Evolutionary conservation across 805 yeast genomes (phyloP).

Genomic region (Nakazawaea sp.): DNA sequence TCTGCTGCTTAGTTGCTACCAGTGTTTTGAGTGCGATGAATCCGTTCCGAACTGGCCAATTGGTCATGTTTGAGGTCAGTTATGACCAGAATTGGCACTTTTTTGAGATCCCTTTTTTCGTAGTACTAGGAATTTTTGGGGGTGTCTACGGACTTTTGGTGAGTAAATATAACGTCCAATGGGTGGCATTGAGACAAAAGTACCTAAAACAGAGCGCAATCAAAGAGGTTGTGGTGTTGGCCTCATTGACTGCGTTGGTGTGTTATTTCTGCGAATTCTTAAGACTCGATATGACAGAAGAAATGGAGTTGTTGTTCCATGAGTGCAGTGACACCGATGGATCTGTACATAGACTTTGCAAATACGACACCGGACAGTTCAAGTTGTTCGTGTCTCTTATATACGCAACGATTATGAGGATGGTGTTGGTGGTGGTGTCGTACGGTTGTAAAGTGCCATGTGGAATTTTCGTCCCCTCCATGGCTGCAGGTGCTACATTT

Average conservation of each 20-base stretch:
- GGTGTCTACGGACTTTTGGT: conserved; percentile 84
- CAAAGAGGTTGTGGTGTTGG: conserved; percentile 63
- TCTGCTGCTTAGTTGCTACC: conserved; percentile 85
- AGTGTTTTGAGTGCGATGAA: conserved; percentile 72
- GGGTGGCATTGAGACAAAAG: conserved; percentile 69
- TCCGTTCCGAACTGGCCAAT: conserved; percentile 92
- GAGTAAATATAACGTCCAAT: conserved; percentile 66
- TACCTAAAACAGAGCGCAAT: conserved; percentile 54
- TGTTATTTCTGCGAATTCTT: conserved; percentile 82
- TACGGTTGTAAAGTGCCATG: conserved; percentile 95
- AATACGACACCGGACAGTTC: conserved; percentile 21
- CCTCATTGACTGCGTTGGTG: conserved; percentile 64
- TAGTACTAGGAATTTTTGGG: conserved; percentile 81
- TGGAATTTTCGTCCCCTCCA: conserved; percentile 95
- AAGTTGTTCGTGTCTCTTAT: conserved; percentile 44
- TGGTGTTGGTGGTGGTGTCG: conserved; percentile 68
- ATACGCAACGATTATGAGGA: conserved; percentile 68
- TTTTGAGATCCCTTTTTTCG: conserved; percentile 76
- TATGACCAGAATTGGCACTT: conserved; percentile 84
- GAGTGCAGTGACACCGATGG: conserved; percentile 54
- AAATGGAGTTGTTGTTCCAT: conserved; percentile 84
- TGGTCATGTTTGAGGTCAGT: conserved; percentile 86
- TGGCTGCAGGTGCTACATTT: conserved; percentile 94
- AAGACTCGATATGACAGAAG: conserved; percentile 87
- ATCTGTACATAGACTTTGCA: conserved; percentile 32